phyloP scores from a whole-genome alignment of 2,329 filamentous ascomycete genomes.

The Harringtonia aguacate region DNA sequence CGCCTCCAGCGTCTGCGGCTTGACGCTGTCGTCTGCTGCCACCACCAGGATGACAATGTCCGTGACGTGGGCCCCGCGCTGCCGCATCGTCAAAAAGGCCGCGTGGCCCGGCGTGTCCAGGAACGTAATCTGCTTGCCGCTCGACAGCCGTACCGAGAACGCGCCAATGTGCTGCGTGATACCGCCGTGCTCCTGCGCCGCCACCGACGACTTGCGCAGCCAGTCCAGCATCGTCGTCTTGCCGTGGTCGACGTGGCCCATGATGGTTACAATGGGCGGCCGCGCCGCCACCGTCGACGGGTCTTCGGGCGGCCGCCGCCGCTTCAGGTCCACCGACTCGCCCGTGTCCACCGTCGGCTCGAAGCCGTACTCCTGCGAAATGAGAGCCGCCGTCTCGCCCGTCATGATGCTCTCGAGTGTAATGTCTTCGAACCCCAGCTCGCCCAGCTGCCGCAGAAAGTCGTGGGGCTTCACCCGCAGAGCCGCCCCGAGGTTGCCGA shows the following conservation, averaged over 20 bases:
- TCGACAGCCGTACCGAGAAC: conserved; percentile 81
- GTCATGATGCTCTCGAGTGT: conserved; percentile 78
- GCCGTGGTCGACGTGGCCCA: conserved; percentile 98
- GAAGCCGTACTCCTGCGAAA: conserved; percentile 87
- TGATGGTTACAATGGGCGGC: conserved; percentile 94
- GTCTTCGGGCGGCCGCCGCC: conserved; percentile 59
- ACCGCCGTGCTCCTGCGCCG: conserved; percentile 83
- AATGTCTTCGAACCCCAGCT: conserved; percentile 84
- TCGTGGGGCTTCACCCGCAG: conserved; percentile 59
- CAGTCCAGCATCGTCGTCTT: conserved; percentile 96
- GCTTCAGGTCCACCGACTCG: conserved; percentile 58
- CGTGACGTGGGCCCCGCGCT: conserved; percentile 88
- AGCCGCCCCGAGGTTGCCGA: conserved; percentile 68
- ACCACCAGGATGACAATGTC: conserved; percentile 96
- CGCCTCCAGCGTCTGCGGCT: conserved; percentile 92
- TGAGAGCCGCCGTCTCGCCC: conserved; percentile 78
- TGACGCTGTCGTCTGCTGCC: conserved; percentile 93
- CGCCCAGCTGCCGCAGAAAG: conserved; percentile 65
- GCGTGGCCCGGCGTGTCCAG: conserved; percentile 94
- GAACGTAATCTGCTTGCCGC: conserved; percentile 87
- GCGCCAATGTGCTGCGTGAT: conserved; percentile 99
- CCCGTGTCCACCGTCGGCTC: conserved; percentile 67
- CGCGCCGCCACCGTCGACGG: conserved; percentile 56
- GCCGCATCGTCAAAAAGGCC: conserved; percentile 90
- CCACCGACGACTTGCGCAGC: conserved; percentile 85